phyloP scores from a whole-genome alignment of 1,284 basidiomycete species.

The Mycosarcoma mackinlayi region DNA sequence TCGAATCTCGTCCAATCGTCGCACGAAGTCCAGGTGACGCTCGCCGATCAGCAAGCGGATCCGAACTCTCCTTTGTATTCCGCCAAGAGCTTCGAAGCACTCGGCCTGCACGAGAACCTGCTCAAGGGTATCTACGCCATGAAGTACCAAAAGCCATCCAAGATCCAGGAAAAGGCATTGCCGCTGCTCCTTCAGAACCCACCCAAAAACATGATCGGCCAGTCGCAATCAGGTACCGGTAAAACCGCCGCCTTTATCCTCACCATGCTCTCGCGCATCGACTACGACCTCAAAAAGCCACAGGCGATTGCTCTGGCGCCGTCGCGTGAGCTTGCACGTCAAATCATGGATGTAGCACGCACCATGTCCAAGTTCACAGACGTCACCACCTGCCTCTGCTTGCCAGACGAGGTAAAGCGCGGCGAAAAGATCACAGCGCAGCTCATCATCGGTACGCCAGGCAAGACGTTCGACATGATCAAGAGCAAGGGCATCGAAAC shows the following conservation, averaged over 20 bases:
- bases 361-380: slow-evolving; percentile 95
- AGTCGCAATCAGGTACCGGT: slow-evolving; percentile 98
- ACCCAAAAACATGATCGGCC: slow-evolving; percentile 97
- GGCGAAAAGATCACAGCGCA: slow-evolving; percentile 84
- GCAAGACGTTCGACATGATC: slow-evolving; percentile 88
- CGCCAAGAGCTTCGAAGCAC: slow-evolving; percentile 88
- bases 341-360: slow-evolving; percentile 94
- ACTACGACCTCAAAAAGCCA: slow-evolving; percentile 83
- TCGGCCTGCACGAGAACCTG: slow-evolving; percentile 77
- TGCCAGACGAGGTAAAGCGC: slow-evolving; percentile 79
- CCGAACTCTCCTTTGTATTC: slow-evolving; percentile 95
- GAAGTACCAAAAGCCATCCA: slow-evolving; percentile 97
- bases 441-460: slow-evolving; percentile 94
- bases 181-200: slow-evolving; percentile 91
- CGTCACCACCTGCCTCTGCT: slow-evolving; percentile 92
- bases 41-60: slow-evolving; percentile 96
- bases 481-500: slow-evolving; percentile 73
- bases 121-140: slow-evolving; percentile 96
- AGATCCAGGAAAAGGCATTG: slow-evolving; percentile 97
- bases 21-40: slow-evolving; percentile 80
- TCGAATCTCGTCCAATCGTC: slow-evolving; percentile 56
- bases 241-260: slow-evolving; percentile 99
- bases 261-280: slow-evolving; percentile 94
- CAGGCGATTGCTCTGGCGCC: slow-evolving; percentile 75
- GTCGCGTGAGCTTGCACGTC: slow-evolving; percentile 93